Conservation (phyloP, 768 basidiomycete genomes). For the Pleurotus cornucopiae region DNA sequence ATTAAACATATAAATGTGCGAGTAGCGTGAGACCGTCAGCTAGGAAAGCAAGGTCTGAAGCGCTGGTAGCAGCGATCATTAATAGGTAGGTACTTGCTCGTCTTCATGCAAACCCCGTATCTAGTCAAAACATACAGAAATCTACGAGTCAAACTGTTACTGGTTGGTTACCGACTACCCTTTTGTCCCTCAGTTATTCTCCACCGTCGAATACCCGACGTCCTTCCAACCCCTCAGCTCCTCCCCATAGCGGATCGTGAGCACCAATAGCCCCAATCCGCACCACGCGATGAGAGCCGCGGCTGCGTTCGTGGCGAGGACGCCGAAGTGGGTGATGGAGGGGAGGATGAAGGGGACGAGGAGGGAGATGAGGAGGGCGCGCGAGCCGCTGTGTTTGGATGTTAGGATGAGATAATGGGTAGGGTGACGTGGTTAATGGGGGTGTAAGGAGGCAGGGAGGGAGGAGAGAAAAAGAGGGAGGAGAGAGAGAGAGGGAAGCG, state of each 20-base stretch:
- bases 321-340: slow-evolving; percentile 38
- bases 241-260: slow-evolving; percentile 42
- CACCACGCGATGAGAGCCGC: slow-evolving; percentile 37
- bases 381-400: slow-evolving; percentile 20
- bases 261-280: slow-evolving; percentile 33
- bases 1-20: too few relatives aligned
- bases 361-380: slow-evolving; percentile 27
- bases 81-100: too few relatives aligned
- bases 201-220: slow-evolving; percentile 35
- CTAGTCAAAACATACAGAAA: too few relatives aligned
- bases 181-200: background rate
- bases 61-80: too few relatives aligned
- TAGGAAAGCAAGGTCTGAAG: too few relatives aligned
- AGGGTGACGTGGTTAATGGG: slow-evolving; percentile 11
- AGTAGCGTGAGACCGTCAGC: too few relatives aligned
- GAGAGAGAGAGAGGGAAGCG: background rate
- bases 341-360: slow-evolving; percentile 35
- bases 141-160: too few relatives aligned
- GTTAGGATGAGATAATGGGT: background rate
- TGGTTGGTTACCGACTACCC: too few relatives aligned
- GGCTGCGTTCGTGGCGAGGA: slow-evolving; percentile 34
- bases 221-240: slow-evolving; percentile 43
- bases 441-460: slow-evolving; percentile 31
- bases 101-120: too few relatives aligned
- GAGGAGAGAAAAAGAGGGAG: slow-evolving; percentile 25